Evolutionary conservation across 1,139 yeast species (phyloP), one percentile per base, ranked within the genome.

Genomic region (Lodderomyces beijingensis): DNA sequence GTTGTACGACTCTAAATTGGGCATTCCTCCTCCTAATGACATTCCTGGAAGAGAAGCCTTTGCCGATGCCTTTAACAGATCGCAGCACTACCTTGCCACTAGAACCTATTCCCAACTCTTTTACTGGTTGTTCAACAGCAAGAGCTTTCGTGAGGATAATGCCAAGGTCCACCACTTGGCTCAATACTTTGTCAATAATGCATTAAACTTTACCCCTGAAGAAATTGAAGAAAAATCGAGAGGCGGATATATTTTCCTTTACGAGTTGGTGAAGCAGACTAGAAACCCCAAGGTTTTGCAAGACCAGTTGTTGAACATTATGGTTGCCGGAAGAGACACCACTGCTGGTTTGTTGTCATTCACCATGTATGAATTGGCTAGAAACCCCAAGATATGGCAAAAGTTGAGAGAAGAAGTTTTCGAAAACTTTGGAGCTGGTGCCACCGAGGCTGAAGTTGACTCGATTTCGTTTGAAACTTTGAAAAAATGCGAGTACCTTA

Each of bases 281-380:
- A 58, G 68, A 45, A 57, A 66, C 45, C 69, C 70, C 21, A 49
- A 46, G 38, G 57, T 62, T 24, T 62, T 67, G 42, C 62, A 68
- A 43, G 71, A 67, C 45, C 74, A 67, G 49, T 53, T 64, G 40
- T 60, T 67, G 49, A 67, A 66, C 46, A 65, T 67, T 30, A 59
- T 67, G 50, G 45, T 66, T 36, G 74, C 74, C 30, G 74, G 72
- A 22, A 59, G 74, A 52, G 74, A 66, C 45, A 67, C 73, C 26
- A 67, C 73, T 30, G 73, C 73, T n/a, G 70, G 70, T 9, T 56
- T 65, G 34, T 57, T 67, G 37, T 63, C 72, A 11, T 66, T 65
- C 35, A 44, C 61, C 13, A 50, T 65, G 37, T 62, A 49, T 38
- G 73, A 67, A 49, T 59, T 67, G 39, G 59, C 71, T 13, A 57